Evolutionary conservation across 805 yeast genomes (phyloP).

Genomic region (Kluyveromyces aestuarii): DNA sequence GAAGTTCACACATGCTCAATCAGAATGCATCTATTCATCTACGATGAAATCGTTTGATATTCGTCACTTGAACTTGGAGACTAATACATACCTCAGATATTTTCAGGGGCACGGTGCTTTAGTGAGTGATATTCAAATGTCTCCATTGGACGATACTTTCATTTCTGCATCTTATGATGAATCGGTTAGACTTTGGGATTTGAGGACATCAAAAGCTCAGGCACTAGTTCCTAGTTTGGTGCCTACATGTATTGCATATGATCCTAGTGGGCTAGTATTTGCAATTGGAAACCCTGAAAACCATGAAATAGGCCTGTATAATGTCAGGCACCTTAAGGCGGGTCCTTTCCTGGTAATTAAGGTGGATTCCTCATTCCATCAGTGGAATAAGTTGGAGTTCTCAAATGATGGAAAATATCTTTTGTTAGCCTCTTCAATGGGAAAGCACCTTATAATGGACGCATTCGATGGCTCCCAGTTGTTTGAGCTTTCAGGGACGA

Average conservation of each 20-base stretch:
- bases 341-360: conserved; percentile 44
- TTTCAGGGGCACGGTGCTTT: conserved; percentile 79
- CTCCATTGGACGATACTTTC: conserved; percentile 58
- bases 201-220: conserved; percentile 54
- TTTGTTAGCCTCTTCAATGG: conserved; percentile 47
- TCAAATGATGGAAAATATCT: conserved; percentile 66
- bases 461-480: conserved; percentile 53
- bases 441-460: conserved; percentile 55
- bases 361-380: conserved; percentile 28
- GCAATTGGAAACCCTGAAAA: conserved; percentile 48
- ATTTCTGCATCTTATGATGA: conserved; percentile 66
- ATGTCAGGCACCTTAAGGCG: conserved; percentile 45
- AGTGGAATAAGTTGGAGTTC: conserved; percentile 65
- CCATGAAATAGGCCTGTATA: conserved; percentile 49
- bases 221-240: conserved; percentile 50
- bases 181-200: conserved; percentile 83
- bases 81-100: conserved; percentile 74
- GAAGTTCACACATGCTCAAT: conserved; percentile 65
- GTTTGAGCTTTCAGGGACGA: conserved; percentile 40
- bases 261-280: conserved; percentile 77
- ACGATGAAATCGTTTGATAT: conserved; percentile 71
- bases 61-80: conserved; percentile 65
- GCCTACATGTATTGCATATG: conserved; percentile 57
- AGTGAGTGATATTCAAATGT: conserved; percentile 64
- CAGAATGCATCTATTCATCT: conserved; percentile 73